Base-by-base conservation (phyloP, 164 flowering plant species). In the Litsea cubeba region DNA sequence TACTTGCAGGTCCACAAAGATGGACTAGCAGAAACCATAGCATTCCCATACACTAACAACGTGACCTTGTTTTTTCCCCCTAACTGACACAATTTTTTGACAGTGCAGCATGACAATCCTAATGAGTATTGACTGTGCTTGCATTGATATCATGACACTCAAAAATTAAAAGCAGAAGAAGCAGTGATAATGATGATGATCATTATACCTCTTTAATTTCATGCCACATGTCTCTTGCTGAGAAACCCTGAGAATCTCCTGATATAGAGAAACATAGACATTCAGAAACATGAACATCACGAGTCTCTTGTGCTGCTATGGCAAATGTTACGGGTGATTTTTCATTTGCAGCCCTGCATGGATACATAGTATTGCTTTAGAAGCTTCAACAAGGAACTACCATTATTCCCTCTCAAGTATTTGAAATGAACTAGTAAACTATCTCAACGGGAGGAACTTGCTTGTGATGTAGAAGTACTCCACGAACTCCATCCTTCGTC, bases 171-270 rank as follows among this genome's bases (percentile, higher is more conserved):
- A 54, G n/a, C 66, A 63, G 1, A 14, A 22, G 25, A 51, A 68
- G 51, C 60, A 12, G 54, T 15, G 69, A 12, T 26, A 62, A 50
- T 64, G 49, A 54, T 20, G n/a, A 54, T 15, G 69, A 65, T 17
- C 20, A 63, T 68, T 77, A 49, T 68, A 93, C 99, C 95, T 90
- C 85, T 83, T 87, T 89, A 71, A 95, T 82, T 81, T 87, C 90
- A 65, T 80, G 74, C 99, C 99, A 95, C 94, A 95, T 88, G 26
- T 90, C 93, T 70, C 87, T 84, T 71, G 99, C 98, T 68, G 93
- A 87, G 58, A 90, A 71, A 20, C 93, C 91, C 12, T 75, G 65
- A 4, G 87, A 82, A 75, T 82, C 83, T 66, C 96, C 98, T 54
- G 96, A 83, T 70, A 93, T 84, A 28, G 84, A 78, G 83, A 95